Evolutionary conservation across 2,329 filamentous ascomycete genomes (phyloP).

Genomic region (Leptodontidium sp.): DNA sequence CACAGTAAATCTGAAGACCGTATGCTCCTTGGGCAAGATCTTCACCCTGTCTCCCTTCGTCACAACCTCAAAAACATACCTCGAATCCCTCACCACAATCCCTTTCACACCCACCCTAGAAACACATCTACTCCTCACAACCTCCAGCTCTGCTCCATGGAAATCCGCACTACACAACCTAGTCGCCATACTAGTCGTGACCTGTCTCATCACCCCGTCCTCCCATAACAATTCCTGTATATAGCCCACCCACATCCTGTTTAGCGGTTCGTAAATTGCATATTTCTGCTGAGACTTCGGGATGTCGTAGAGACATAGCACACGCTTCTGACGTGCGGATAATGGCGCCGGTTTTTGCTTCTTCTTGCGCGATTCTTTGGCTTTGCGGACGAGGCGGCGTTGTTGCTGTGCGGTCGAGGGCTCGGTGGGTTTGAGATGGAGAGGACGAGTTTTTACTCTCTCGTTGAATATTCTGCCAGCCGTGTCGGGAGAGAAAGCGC

Average conservation of each 20-base stretch:
- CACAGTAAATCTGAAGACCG: constrained; percentile 81
- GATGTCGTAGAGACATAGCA: constrained; percentile 76
- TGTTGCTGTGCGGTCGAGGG: constrained; percentile 54
- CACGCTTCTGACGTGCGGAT: constrained; percentile 80
- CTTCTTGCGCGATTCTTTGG: constrained; percentile 52
- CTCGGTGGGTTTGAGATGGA: constrained; percentile 80
- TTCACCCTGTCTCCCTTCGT: constrained; percentile 76
- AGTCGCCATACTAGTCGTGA: constrained; percentile 61
- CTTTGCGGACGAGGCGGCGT: constrained; percentile 46
- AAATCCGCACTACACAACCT: constrained; percentile 88
- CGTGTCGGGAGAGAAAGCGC: constrained; percentile 80
- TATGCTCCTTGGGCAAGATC: constrained; percentile 87
- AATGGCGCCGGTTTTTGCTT: constrained; percentile 70
- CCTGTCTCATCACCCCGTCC: constrained; percentile 33
- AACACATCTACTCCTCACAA: constrained; percentile 82
- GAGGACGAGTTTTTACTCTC: constrained; percentile 82
- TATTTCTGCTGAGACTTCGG: constrained; percentile 75
- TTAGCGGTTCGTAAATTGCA: constrained; percentile 77
- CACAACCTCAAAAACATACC: constrained; percentile 85
- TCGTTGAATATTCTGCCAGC: constrained; percentile 78
- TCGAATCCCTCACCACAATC: constrained; percentile 88
- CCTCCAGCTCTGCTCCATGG: constrained; percentile 84
- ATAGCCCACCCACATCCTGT: constrained; percentile 84
- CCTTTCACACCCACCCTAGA: constrained; percentile 84
- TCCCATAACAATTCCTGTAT: constrained; percentile 77